Percentiles rank a stretch among this genome's conserved stretches.
These are phyloP conservation scores for Steccherinum ochraceum DNA, from an alignment of 768 basidiomycete species.

Conservation along the genomic window DNA sequence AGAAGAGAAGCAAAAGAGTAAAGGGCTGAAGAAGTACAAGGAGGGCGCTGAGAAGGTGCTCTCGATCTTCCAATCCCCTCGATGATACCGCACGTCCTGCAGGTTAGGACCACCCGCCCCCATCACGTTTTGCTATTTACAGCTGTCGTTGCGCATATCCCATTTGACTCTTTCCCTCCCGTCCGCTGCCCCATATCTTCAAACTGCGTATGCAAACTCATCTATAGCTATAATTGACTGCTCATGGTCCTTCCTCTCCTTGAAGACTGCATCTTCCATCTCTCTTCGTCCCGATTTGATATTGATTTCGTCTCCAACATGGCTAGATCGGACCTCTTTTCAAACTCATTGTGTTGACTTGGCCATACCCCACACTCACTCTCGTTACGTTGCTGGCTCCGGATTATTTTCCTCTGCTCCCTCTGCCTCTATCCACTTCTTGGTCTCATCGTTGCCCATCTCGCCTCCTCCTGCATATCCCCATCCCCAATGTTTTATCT, in stretches of 20 bases:
- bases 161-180: conserved; percentile 9
- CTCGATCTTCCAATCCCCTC: conserved; percentile 74
- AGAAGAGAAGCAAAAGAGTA: conserved; percentile 59
- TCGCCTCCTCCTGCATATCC: background rate
- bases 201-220: conserved; percentile 18
- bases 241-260: conserved; percentile 5
- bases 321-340: background rate
- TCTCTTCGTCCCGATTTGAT: background rate
- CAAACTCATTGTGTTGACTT: background rate
- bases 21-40: conserved; percentile 82
- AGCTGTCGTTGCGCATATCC: conserved; percentile 1
- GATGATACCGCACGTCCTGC: conserved; percentile 14
- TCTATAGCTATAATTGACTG: conserved; percentile 19
- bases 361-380: background rate
- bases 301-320: background rate
- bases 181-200: conserved; percentile 4
- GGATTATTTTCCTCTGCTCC: background rate
- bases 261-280: too few relatives aligned
- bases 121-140: background rate
- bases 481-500: background rate
- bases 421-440: background rate
- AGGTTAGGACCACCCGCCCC: background rate
- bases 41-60: conserved; percentile 83
- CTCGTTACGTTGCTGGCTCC: background rate
- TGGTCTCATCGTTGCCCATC: background rate